Evolutionary conservation across 768 basidiomycete genomes (phyloP).

Genomic region (Lactarius hatsudake): DNA sequence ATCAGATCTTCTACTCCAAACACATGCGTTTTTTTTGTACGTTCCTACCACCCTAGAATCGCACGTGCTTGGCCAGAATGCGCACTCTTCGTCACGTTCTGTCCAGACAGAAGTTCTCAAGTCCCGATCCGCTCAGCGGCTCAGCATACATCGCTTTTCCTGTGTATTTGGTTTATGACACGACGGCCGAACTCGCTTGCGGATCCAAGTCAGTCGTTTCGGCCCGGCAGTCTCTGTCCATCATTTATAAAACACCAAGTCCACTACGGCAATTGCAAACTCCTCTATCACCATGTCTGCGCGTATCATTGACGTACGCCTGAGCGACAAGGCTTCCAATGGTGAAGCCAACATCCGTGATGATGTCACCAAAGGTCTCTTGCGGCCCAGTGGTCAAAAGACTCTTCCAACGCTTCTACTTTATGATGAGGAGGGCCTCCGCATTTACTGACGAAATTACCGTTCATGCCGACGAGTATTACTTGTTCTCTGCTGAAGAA

Average conservation of each 20-base stretch:
- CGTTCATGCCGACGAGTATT: constrained; percentile 77
- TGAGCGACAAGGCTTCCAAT: constrained; percentile 36
- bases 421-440: constrained; percentile 83
- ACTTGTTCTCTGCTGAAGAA: constrained; percentile 87
- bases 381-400: constrained; percentile 52
- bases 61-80: constrained; percentile 6
- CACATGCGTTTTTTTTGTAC: constrained; percentile 1
- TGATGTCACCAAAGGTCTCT: constrained; percentile 55
- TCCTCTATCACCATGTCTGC: constrained; percentile 18
- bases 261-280: background rate
- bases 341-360: constrained; percentile 35
- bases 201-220: constrained; percentile 1
- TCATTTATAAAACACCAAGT: constrained; percentile 3
- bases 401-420: constrained; percentile 78
- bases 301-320: constrained; percentile 53
- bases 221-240: background rate
- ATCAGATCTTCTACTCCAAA: background rate
- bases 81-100: constrained; percentile 18
- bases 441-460: constrained; percentile 87
- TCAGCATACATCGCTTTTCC: background rate
- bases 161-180: background rate
- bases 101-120: background rate
- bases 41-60: constrained; percentile 5
- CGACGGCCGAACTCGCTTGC: background rate
- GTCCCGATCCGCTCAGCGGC: background rate